These are phyloP conservation scores for Saksenaea oblongispora DNA, from an alignment of 371 early-diverging fungal species.

Conservation along the genomic window DNA sequence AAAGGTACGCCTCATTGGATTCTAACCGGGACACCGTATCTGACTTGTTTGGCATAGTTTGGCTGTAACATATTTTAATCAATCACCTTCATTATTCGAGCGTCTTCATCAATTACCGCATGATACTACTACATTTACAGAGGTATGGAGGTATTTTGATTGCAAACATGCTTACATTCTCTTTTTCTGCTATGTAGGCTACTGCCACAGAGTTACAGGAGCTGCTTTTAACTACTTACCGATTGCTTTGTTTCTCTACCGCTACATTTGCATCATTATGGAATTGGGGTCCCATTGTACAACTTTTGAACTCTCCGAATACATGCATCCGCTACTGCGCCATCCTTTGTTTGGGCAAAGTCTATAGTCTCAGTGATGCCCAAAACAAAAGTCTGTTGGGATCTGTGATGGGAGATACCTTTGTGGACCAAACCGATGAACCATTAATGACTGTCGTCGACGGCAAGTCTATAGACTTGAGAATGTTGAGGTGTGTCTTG, in stretches of 20 bases:
- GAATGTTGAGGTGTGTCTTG: conserved; percentile 45
- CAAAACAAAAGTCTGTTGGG: conserved; percentile 31
- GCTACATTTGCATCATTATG: conserved; percentile 60
- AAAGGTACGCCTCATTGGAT: conserved; percentile 43
- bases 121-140: conserved; percentile 8
- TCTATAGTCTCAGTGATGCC: conserved; percentile 54
- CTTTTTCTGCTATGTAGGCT: conserved; percentile 9
- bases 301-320: conserved; percentile 50
- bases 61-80: conserved; percentile 59
- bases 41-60: conserved; percentile 37
- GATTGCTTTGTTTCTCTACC: conserved; percentile 57
- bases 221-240: conserved; percentile 61
- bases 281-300: conserved; percentile 68
- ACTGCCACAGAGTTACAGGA: conserved; percentile 35
- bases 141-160: neutral
- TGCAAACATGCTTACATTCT: neutral
- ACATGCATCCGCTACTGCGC: conserved; percentile 51
- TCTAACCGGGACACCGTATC: neutral
- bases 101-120: conserved; percentile 43
- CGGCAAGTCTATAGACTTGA: conserved; percentile 35
- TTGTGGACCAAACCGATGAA: conserved; percentile 29
- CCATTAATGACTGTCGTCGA: conserved; percentile 36
- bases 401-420: conserved; percentile 22
- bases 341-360: conserved; percentile 56
- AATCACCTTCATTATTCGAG: conserved; percentile 56